Conservation (phyloP, 352 stramenopile genomes). For the Pythium dissimile region DNA sequence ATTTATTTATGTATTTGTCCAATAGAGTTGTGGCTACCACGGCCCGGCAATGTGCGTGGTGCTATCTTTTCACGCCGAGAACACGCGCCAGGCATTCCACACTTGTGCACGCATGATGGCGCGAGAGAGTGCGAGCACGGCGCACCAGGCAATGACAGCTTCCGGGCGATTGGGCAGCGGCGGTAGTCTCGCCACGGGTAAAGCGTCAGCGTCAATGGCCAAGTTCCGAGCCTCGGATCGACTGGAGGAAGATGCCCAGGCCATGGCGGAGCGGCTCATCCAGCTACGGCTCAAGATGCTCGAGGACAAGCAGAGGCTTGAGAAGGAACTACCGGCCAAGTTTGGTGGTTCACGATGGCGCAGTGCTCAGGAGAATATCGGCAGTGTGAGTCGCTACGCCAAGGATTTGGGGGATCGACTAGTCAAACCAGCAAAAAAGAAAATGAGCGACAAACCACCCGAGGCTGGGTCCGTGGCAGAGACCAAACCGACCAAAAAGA, state of each 20-base stretch:
- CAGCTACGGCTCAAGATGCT: conserved; percentile 56
- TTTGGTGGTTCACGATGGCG: conserved; percentile 70
- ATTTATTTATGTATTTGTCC: neutral
- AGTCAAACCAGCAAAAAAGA: neutral
- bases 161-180: neutral
- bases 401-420: conserved; percentile 52
- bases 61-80: too few relatives aligned
- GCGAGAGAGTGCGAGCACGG: conserved; percentile 9
- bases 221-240: conserved; percentile 43
- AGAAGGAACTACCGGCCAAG: conserved; percentile 50
- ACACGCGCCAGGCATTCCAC: too few relatives aligned
- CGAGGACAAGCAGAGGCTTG: conserved; percentile 61
- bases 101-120: conserved; percentile 13
- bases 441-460: conserved; percentile 27
- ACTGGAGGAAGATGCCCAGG: conserved; percentile 68
- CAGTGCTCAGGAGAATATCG: conserved; percentile 67
- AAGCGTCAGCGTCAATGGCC: neutral
- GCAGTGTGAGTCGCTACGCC: conserved; percentile 68
- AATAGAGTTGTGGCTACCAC: too few relatives aligned
- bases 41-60: too few relatives aligned
- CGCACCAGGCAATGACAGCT: neutral
- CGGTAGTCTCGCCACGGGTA: neutral
- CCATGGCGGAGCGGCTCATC: conserved; percentile 63
- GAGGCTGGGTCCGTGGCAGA: neutral
- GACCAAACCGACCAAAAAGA: conserved; percentile 15